phyloP scores from a whole-genome alignment of 352 stramenopile genomes.

The Phytophthora palmivora region DNA sequence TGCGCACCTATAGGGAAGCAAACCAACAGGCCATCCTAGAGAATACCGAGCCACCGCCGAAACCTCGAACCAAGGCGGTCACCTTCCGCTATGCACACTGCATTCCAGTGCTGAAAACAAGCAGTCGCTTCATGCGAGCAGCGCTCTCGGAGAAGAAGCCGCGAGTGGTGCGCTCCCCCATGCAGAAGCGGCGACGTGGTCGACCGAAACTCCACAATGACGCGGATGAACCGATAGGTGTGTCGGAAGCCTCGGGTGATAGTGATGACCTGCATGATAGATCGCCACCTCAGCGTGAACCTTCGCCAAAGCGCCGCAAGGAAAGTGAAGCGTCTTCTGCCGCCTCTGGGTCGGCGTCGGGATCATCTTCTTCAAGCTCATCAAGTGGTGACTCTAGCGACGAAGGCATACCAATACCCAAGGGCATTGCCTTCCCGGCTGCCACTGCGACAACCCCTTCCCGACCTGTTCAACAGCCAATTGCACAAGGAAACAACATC shows the following conservation, averaged over 20 bases:
- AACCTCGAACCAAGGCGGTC: slow-evolving; percentile 26
- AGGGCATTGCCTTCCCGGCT: slow-evolving; percentile 7
- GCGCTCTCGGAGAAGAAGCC: slow-evolving; percentile 35
- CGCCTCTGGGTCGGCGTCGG: slow-evolving; percentile 13
- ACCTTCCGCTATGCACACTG: slow-evolving; percentile 40
- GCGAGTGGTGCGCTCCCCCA: slow-evolving; percentile 6
- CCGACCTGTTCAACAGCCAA: neutral
- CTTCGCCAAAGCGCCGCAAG: slow-evolving; percentile 20
- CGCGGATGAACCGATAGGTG: slow-evolving; percentile 7
- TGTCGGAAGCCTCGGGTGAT: slow-evolving; percentile 26
- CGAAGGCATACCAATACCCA: slow-evolving; percentile 17
- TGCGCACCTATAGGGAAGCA: slow-evolving; percentile 27
- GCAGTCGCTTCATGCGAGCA: slow-evolving; percentile 41
- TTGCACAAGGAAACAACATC: neutral
- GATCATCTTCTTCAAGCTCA: slow-evolving; percentile 24
- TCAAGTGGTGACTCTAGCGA: slow-evolving; percentile 25
- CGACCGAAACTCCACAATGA: slow-evolving; percentile 12
- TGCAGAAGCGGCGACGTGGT: slow-evolving; percentile 22
- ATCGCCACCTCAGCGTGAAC: neutral
- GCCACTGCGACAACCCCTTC: neutral
- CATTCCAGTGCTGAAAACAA: slow-evolving; percentile 32
- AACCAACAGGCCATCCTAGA: slow-evolving; percentile 29
- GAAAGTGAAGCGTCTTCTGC: slow-evolving; percentile 19
- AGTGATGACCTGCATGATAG: slow-evolving; percentile 11
- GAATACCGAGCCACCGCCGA: slow-evolving; percentile 13